Conservation (phyloP, 805 yeast species). For the Phaffomyces thermotolerans region DNA sequence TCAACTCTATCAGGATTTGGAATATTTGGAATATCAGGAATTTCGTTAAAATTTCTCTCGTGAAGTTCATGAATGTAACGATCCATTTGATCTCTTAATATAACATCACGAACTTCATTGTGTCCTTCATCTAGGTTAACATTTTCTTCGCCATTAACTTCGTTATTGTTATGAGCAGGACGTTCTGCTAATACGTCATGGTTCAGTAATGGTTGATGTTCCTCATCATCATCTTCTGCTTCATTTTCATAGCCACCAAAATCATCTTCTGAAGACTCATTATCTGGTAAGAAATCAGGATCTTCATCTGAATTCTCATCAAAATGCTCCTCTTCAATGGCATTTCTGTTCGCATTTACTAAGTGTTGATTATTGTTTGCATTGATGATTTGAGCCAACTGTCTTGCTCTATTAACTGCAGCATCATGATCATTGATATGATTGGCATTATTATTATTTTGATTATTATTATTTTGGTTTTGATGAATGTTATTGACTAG, state of each 20-base stretch:
- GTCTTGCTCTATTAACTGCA: too few relatives aligned
- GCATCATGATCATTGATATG: neutral
- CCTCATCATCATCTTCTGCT: neutral
- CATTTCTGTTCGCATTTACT: too few relatives aligned
- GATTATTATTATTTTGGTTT: neutral
- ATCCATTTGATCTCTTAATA: neutral
- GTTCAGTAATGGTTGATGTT: neutral
- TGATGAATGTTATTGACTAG: neutral
- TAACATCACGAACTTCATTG: neutral
- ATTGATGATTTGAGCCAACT: neutral
- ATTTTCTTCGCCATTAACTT: neutral
- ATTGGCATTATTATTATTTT: neutral
- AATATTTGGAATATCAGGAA: conserved; percentile 11
- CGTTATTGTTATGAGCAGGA: conserved; percentile 6
- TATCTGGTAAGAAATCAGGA: conserved; percentile 22
- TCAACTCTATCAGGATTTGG: conserved; percentile 6
- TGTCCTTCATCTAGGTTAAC: neutral
- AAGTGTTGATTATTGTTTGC: neutral
- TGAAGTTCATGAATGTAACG: neutral
- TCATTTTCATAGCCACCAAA: neutral
- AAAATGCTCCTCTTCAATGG: neutral
- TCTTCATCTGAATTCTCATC: conserved; percentile 10
- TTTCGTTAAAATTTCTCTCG: neutral
- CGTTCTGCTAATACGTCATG: too few relatives aligned
- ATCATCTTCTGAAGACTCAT: conserved; percentile 4